Percentiles rank a stretch among this genome's conserved stretches.
phyloP scores from a whole-genome alignment of 2,329 filamentous ascomycete genomes.

The Diaporthe eres region DNA sequence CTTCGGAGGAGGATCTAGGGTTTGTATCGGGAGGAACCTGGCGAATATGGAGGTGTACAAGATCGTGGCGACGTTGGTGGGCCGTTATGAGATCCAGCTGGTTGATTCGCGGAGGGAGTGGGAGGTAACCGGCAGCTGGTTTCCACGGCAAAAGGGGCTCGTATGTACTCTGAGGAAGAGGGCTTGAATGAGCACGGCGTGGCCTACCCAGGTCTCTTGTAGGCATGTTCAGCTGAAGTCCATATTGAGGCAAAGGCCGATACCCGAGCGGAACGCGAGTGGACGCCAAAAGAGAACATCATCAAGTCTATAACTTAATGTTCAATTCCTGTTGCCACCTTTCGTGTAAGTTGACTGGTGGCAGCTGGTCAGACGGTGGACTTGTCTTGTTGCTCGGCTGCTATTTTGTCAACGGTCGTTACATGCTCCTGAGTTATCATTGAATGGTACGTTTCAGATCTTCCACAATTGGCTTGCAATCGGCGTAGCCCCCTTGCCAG shows the following conservation, averaged over 20 bases:
- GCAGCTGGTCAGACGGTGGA: too few species aligned
- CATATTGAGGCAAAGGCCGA: background rate
- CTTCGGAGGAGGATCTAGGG: conserved; percentile 30
- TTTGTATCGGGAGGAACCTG: conserved; percentile 35
- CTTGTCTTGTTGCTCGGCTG: too few species aligned
- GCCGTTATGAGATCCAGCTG: conserved; percentile 30
- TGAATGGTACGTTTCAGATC: too few species aligned
- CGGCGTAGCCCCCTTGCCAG: too few species aligned
- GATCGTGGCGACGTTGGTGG: conserved; percentile 31
- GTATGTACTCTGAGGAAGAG: background rate
- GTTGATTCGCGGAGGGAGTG: conserved; percentile 40
- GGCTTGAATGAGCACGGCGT: rapidly evolving
- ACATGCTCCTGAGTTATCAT: too few species aligned
- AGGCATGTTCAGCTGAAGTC: background rate
- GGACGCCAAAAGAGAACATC: background rate
- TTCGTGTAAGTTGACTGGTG: too few species aligned
- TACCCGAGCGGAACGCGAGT: background rate
- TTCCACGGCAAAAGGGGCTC: background rate
- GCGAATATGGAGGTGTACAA: conserved; percentile 31
- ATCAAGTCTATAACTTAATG: too few species aligned
- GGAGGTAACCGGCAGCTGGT: background rate
- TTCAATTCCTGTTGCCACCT: too few species aligned
- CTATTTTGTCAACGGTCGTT: too few species aligned
- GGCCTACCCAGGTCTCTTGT: background rate
- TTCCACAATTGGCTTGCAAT: too few species aligned